Percentiles rank a stretch among this genome's conserved stretches.
Evolutionary conservation across 2,329 filamentous ascomycete species (phyloP).

Genomic region (Mollisiaceae sp.): DNA sequence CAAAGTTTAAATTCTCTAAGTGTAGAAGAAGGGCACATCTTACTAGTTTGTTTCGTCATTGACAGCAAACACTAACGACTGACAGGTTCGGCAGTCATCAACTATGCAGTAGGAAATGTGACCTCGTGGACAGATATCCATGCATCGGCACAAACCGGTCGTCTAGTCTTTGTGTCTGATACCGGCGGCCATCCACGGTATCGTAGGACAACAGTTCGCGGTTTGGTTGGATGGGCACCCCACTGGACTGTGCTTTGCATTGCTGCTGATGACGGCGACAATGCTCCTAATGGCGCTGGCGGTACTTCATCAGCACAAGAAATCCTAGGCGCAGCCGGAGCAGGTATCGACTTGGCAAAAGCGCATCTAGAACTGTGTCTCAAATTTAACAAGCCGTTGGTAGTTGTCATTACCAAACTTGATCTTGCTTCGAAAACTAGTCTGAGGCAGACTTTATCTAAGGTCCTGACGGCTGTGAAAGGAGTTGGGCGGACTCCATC

Average conservation of each 20-base stretch:
- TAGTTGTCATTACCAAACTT: conserved; percentile 87
- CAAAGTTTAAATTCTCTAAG: no score
- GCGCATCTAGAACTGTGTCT: conserved; percentile 87
- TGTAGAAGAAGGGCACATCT: no score
- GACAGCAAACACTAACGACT: background rate
- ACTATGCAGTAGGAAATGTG: conserved; percentile 85
- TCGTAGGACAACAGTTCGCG: conserved; percentile 84
- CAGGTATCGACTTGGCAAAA: conserved; percentile 73
- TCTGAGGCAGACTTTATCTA: conserved; percentile 72
- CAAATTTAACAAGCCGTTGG: conserved; percentile 76
- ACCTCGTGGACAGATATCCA: conserved; percentile 96
- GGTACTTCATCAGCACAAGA: conserved; percentile 58
- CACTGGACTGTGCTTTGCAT: conserved; percentile 93
- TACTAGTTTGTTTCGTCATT: background rate
- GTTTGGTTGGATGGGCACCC: conserved; percentile 93
- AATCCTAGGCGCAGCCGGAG: conserved; percentile 53
- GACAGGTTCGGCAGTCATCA: conserved; percentile 61
- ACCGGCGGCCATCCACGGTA: conserved; percentile 91
- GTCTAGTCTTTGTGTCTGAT: conserved; percentile 87
- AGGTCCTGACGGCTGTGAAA: conserved; percentile 79
- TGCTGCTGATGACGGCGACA: conserved; percentile 74
- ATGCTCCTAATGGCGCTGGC: conserved; percentile 38
- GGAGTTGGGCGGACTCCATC: conserved; percentile 73
- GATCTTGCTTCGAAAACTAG: conserved; percentile 80
- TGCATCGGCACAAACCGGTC: conserved; percentile 71